Evolutionary conservation across 2,329 filamentous ascomycete genomes (phyloP).

Genomic region (Setomelanomma holmii): DNA sequence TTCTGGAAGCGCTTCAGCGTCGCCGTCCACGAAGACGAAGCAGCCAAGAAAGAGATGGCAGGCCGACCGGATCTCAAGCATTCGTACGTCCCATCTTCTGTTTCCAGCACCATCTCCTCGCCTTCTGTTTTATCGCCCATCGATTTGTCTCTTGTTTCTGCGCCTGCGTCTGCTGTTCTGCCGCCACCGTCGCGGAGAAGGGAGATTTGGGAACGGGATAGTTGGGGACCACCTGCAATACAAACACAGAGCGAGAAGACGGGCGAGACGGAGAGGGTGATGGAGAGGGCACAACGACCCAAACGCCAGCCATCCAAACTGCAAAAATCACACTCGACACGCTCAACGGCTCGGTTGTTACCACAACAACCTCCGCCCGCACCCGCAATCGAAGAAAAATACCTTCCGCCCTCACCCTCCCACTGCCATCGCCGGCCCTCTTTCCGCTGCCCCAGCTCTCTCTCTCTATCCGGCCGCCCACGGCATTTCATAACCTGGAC

Average conservation of each 20-base stretch:
- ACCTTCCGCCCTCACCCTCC: slow-evolving; percentile 2
- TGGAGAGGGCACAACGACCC: not conserved
- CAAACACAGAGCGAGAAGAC: not conserved
- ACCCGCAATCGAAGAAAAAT: slow-evolving; percentile 4
- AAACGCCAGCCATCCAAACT: slow-evolving; percentile 11
- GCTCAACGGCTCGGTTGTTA: not conserved
- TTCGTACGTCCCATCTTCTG: slow-evolving; percentile 43
- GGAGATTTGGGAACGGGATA: not conserved
- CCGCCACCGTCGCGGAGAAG: not conserved
- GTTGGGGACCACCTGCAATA: not conserved
- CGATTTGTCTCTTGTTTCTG: slow-evolving; percentile 1
- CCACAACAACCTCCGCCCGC: not conserved
- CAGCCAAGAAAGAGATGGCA: slow-evolving; percentile 37
- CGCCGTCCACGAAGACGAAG: slow-evolving; percentile 64
- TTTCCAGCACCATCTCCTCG: slow-evolving; percentile 3
- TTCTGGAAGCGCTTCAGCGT: slow-evolving; percentile 68
- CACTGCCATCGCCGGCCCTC: not conserved
- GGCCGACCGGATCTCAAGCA: slow-evolving; percentile 40
- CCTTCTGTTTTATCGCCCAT: slow-evolving; percentile 14
- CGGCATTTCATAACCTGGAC: slow-evolving; percentile 43
- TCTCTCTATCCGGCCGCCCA: slow-evolving; percentile 34
- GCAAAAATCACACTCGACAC: slow-evolving; percentile 17
- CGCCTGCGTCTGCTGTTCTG: not conserved
- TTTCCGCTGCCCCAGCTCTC: slow-evolving; percentile 18
- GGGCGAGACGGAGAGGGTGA: not conserved